Conservation (phyloP, 2,329 filamentous ascomycete genomes). For the Hortaea werneckii region DNA sequence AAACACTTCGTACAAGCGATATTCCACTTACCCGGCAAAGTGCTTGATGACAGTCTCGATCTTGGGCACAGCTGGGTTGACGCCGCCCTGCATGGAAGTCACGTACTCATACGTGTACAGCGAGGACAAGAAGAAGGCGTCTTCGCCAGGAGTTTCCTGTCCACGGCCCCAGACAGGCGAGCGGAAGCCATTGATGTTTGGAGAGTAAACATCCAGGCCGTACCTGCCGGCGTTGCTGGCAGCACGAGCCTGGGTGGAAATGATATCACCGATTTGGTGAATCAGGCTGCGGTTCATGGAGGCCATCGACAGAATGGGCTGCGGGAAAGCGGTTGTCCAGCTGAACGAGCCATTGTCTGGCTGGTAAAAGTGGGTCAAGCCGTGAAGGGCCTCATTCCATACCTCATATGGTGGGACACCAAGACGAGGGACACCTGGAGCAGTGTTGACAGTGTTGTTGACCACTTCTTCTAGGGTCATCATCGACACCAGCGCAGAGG, state of each 20-base stretch:
- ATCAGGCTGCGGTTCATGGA: conserved; percentile 53
- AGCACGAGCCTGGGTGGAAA: conserved; percentile 50
- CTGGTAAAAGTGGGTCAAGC: conserved; percentile 25
- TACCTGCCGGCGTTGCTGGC: conserved; percentile 43
- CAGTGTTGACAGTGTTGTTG: conserved; percentile 38
- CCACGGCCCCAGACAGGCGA: conserved; percentile 36
- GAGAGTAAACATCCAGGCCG: conserved; percentile 50
- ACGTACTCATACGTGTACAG: conserved; percentile 20
- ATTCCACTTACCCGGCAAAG: conserved; percentile 18
- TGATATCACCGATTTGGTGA: conserved; percentile 42
- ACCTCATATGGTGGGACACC: conserved; percentile 47
- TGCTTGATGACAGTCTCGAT: conserved; percentile 34
- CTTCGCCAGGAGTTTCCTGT: conserved; percentile 31
- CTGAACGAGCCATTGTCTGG: conserved; percentile 29
- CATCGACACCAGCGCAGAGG: conserved; percentile 38
- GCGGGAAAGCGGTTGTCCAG: conserved; percentile 53
- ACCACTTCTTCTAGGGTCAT: conserved; percentile 46
- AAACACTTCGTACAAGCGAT: background rate
- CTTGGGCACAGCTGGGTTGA: conserved; percentile 19
- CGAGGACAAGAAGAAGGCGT: conserved; percentile 8
- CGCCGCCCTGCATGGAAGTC: conserved; percentile 17
- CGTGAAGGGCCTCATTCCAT: conserved; percentile 50
- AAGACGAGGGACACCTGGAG: conserved; percentile 42
- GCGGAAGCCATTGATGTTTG: conserved; percentile 52
- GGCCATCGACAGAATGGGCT: conserved; percentile 50